Percentiles rank a stretch among this genome's conserved stretches.
Evolutionary conservation across 805 yeast genomes (phyloP).

Genomic region (Spathaspora girioi): DNA sequence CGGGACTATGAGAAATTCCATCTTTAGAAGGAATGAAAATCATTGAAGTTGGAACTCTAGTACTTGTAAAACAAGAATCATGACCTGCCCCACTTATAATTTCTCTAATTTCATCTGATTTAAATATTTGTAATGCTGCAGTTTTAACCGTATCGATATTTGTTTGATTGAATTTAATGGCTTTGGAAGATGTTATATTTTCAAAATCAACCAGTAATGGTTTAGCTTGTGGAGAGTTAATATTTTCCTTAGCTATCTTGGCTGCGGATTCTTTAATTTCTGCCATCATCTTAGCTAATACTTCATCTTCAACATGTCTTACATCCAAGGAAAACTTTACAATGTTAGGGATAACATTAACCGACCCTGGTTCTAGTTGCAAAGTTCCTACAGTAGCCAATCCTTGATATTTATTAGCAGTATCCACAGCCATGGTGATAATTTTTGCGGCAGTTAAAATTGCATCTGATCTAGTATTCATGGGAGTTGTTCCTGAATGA

Average conservation of each 20-base stretch:
- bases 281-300: slow-evolving; percentile 29
- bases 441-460: slow-evolving; percentile 55
- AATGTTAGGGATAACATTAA: slow-evolving; percentile 63
- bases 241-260: slow-evolving; percentile 25
- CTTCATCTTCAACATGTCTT: slow-evolving; percentile 50
- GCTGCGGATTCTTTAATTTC: slow-evolving; percentile 37
- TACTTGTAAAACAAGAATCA: slow-evolving; percentile 60
- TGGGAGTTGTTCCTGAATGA: slow-evolving; percentile 74
- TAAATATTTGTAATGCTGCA: slow-evolving; percentile 49
- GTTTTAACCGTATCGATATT: slow-evolving; percentile 50
- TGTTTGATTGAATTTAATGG: slow-evolving; percentile 52
- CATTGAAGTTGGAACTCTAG: slow-evolving; percentile 66
- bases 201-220: slow-evolving; percentile 38
- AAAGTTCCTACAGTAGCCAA: slow-evolving; percentile 58
- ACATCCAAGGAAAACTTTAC: slow-evolving; percentile 60
- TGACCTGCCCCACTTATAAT: slow-evolving; percentile 74
- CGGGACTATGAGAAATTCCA: slow-evolving; percentile 66
- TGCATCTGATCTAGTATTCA: slow-evolving; percentile 59
- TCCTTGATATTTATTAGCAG: slow-evolving; percentile 51
- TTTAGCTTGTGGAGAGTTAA: slow-evolving; percentile 16
- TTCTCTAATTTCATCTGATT: slow-evolving; percentile 38
- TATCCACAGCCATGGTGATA: slow-evolving; percentile 52
- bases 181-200: slow-evolving; percentile 47
- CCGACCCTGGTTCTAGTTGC: slow-evolving; percentile 55
- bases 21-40: slow-evolving; percentile 66